A percentile compares a stretch with the other conserved stretches of the same genome.
Evolutionary conservation across 2,329 filamentous ascomycete species (phyloP).

Genomic region (Colletotrichum horii): DNA sequence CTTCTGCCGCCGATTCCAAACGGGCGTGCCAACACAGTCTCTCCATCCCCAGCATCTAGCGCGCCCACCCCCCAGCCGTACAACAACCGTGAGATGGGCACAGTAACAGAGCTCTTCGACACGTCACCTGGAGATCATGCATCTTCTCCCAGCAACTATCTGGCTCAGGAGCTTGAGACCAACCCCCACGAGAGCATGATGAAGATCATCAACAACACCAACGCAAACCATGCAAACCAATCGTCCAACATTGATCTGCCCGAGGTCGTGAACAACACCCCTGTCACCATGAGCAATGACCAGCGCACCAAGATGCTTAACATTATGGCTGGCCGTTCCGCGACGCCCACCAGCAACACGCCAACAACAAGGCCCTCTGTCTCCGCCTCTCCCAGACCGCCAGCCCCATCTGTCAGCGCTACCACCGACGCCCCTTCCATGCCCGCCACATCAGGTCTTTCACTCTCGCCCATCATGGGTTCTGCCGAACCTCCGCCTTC

Average conservation of each 20-base stretch:
- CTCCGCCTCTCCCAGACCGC: constrained; percentile 18
- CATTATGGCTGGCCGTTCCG: constrained; percentile 58
- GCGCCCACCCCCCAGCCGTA: constrained; percentile 31
- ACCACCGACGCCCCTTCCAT: constrained; percentile 13
- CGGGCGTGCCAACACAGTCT: constrained; percentile 30
- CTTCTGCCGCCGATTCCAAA: constrained; percentile 60
- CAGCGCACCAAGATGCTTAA: constrained; percentile 64
- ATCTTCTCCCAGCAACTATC: constrained; percentile 49
- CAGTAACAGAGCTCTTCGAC: constrained; percentile 67
- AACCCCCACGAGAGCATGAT: constrained; percentile 68
- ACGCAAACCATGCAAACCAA: constrained; percentile 60
- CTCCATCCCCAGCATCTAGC: constrained; percentile 28
- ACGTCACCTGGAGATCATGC: constrained; percentile 48
- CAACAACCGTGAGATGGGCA: constrained; percentile 51
- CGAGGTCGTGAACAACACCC: constrained; percentile 60
- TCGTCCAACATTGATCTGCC: constrained; percentile 55
- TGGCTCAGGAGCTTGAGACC: constrained; percentile 61
- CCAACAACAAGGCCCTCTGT: constrained; percentile 24
- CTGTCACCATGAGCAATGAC: constrained; percentile 59
- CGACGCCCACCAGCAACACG: constrained; percentile 26
- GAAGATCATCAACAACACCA: constrained; percentile 69
- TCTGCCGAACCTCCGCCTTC: constrained; percentile 51
- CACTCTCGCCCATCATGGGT: constrained; percentile 56
- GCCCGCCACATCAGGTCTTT: constrained; percentile 30
- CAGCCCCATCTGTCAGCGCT: constrained; percentile 20